Evolutionary conservation across 352 stramenopile genomes (phyloP), one percentile per base, ranked within the genome.

Genomic region (Pythium scleroteichum): DNA sequence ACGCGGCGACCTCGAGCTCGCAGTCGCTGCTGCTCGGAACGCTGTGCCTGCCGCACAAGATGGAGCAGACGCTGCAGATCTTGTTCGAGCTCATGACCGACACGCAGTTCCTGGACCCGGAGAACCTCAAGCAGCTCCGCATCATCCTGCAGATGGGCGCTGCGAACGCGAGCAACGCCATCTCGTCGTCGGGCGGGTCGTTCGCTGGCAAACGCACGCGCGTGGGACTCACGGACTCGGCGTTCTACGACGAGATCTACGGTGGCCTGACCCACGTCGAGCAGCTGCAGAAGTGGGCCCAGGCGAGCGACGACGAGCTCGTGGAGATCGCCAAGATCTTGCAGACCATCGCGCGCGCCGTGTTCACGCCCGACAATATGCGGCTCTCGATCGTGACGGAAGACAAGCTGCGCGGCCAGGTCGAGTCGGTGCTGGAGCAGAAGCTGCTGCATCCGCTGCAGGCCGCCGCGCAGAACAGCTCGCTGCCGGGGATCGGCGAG

Each of bases 131-230:
- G 27, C 84, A 92, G 62, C 63, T 91, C 40, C 79, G 81, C 53
- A 87, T 91, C 38, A 69, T 94, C 44, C 53, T 94, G 42, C 78
- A 90, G 44, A 91, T 85, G 70, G 78, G 70, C 17, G 80, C 85
- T 5, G 69, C 83, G 4, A 85, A 77, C 48, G 82, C 82, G 10
- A 91, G 79, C 53, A 87, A 71, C 64, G 75, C 73, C 19, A 91
- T 90, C 56, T 92, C 78, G 4, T 92, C 78, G 2, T 85, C 75
- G 0, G 85, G 85, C 29, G 73, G 82, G n/a, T 66, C 72, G 27
- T 68, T 91, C 14, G 84, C 84, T 10, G 75, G 69, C 17, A 84
- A 66, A 33, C 79, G 82, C 12, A 78, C 79, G 13, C 81, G 79
- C n/a, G 51, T 91, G 2, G 79, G 72, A 0, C 67, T 94, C 26